Evolutionary conservation across 2,329 filamentous ascomycete species (phyloP), one percentile per base, ranked within the genome.

Genomic region (Stagonosporopsis tanaceti): DNA sequence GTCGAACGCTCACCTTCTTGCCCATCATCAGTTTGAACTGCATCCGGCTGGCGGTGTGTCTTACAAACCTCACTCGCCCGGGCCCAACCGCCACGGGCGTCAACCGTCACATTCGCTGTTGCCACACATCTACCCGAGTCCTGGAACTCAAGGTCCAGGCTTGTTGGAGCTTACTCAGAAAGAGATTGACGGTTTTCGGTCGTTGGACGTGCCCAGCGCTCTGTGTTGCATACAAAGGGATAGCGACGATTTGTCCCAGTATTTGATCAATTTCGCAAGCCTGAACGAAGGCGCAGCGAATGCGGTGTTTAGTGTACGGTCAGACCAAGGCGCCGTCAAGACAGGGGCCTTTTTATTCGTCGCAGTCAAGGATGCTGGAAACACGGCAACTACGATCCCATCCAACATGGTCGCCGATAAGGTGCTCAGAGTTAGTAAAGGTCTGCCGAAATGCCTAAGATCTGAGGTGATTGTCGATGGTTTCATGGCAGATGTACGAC

Each of bases 271-370:
- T 15, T 65, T 76, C 25, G 42, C 59, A 12, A 75, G 68, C 46
- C 65, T 75, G 12, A 71, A 67, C 27, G 70, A 75, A 59, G 74
- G 74, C 9, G 73, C 70, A 15, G 74, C 74, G 17, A 76, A 76
- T 30, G 63, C 67, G 24, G 69, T 76, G 4, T 76, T 73, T 55
- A 68, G 53, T 35, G 64, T 75, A 25, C 57, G 53, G 20, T 50
- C 60, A 15, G 14, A 22, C 11, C 30, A 50, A 17, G 22, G 11
- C 37, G 15, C 9, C 11, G 22, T 37, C 0, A 24, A 24, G 17
- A 20, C 30, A 40, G 5, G 8, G 5, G 39, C 44, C 15, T 67
- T 67, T 42, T 25, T 66, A 8, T 67, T 72, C 30, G 57, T 65
- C 30, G 60, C 64, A 20, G 41, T 60, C 17, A 41, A 59, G 8